These are phyloP conservation scores for Closterium sp. DNA, from an alignment of 139 green algal species.

Conservation along the genomic window DNA sequence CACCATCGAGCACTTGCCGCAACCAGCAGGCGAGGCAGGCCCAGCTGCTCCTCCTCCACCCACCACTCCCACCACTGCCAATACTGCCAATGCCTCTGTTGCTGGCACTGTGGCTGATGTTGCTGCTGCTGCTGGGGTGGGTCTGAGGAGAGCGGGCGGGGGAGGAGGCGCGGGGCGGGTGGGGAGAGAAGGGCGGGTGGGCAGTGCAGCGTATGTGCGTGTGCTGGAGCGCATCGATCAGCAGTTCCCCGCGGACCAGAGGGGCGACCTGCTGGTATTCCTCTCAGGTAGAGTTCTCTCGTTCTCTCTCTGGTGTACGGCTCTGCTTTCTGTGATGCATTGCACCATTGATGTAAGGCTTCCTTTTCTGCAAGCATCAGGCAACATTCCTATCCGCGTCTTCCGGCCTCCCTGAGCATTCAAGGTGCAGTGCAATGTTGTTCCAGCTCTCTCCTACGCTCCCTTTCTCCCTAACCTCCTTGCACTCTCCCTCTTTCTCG, in stretches of 20 bases:
- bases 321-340: too few relatives aligned
- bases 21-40: neutral
- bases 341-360: neutral
- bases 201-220: conserved; percentile 27
- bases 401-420: neutral
- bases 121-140: neutral
- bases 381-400: neutral
- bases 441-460: neutral
- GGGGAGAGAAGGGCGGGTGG: neutral
- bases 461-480: neutral
- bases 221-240: conserved; percentile 51
- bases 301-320: too few relatives aligned
- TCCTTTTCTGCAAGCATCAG: neutral
- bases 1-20: conserved; percentile 34
- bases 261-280: conserved; percentile 77
- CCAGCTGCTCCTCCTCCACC: neutral
- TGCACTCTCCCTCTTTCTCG: too few relatives aligned
- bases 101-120: neutral
- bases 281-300: conserved; percentile 41
- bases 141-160: neutral
- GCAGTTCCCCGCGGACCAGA: conserved; percentile 44
- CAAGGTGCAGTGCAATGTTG: neutral
- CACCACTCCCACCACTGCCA: neutral
- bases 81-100: too few relatives aligned
- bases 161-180: neutral